These are phyloP conservation scores for Sorghum bicolor DNA, from an alignment of 176 grass and related monocot species.

Conservation along the genomic window Sorghum_bicolor_NCBIv3 NC_012876.2:60745501-60746000, in stretches of 20 bases:
- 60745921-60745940: constrained; percentile 70
- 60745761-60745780: constrained; percentile 61
- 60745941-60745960: constrained; percentile 26
- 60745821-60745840: constrained; percentile 90
- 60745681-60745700: constrained; percentile 11
- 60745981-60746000: constrained; percentile 2
- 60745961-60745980: constrained; percentile 5
- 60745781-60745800: constrained; percentile 72
- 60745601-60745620: background rate
- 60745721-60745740: constrained; percentile 72
- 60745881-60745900: constrained; percentile 64
- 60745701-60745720: constrained; percentile 71
- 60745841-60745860: constrained; percentile 65
- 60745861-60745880: constrained; percentile 65
- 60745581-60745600: constrained; percentile 4
- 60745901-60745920: constrained; percentile 80
- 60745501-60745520: constrained; percentile 80
- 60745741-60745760: constrained; percentile 64
- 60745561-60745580: constrained; percentile 19
- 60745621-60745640: background rate
- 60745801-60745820: constrained; percentile 81
- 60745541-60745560: constrained; percentile 65
- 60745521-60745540: constrained; percentile 79
- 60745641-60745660: background rate
- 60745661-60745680: constrained; percentile 6